Evolutionary conservation across 2,329 filamentous ascomycete genomes (phyloP).

Genomic region (Exserohilum turcica): DNA sequence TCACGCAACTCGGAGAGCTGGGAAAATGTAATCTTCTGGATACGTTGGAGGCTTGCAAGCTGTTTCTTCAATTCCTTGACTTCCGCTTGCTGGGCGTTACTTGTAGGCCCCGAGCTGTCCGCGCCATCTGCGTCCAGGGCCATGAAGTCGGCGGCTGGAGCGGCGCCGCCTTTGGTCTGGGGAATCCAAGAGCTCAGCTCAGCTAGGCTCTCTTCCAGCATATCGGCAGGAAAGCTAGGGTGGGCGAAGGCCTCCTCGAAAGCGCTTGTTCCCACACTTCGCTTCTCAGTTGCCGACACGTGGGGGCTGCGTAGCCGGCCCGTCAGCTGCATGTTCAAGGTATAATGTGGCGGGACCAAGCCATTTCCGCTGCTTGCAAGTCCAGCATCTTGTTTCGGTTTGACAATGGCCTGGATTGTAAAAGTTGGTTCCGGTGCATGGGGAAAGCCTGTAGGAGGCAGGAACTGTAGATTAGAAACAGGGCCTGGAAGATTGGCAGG

Average conservation of each 20-base stretch:
- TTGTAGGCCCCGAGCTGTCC: conserved; percentile 2
- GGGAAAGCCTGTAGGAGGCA: conserved; percentile 63
- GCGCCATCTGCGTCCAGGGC: conserved; percentile 21
- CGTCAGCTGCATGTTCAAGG: conserved; percentile 67
- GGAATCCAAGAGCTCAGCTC: conserved; percentile 41
- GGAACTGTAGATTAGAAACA: conserved; percentile 79
- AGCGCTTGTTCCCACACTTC: conserved; percentile 19
- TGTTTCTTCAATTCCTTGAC: conserved; percentile 47
- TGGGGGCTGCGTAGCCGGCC: conserved; percentile 31
- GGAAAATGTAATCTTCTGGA: conserved; percentile 53
- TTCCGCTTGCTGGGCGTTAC: conserved; percentile 29
- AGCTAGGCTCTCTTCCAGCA: conserved; percentile 47
- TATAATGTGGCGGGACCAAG: conserved; percentile 62
- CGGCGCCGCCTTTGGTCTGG: conserved; percentile 21
- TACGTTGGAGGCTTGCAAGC: conserved; percentile 51
- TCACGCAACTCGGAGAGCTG: conserved; percentile 52
- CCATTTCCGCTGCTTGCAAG: conserved; percentile 39
- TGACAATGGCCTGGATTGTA: conserved; percentile 68
- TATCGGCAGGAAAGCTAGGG: conserved; percentile 49
- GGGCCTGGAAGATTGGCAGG: conserved; percentile 76
- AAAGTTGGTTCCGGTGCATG: conserved; percentile 48
- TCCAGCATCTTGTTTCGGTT: conserved; percentile 73
- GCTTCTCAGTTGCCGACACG: conserved; percentile 39
- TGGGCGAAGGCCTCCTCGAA: conserved; percentile 53
- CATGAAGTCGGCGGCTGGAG: conserved; percentile 43